These are phyloP conservation scores for Apocynum venetum DNA, from an alignment of 257 asterid genomes.

Conservation along the genomic window DNA sequence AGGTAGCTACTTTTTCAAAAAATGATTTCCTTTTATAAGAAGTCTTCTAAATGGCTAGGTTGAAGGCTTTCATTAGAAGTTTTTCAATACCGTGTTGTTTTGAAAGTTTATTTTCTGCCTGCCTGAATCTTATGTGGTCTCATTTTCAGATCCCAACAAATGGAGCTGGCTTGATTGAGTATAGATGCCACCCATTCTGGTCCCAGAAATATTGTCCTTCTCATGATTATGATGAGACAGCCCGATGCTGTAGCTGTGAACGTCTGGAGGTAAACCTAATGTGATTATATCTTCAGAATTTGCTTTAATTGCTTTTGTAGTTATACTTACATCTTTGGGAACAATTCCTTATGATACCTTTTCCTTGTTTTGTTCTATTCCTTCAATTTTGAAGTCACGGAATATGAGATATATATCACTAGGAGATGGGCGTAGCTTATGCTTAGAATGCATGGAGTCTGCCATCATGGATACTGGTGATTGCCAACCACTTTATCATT, in stretches of 20 bases:
- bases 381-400: constrained; percentile 45
- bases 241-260: constrained; percentile 95
- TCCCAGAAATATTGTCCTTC: constrained; percentile 87
- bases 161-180: constrained; percentile 82
- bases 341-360: not conserved
- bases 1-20: not conserved
- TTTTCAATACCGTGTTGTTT: not conserved
- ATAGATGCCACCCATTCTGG: constrained; percentile 98
- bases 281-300: not conserved
- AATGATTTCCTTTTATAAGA: not conserved
- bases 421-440: constrained; percentile 88
- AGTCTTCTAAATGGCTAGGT: not conserved
- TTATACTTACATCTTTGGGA: not conserved
- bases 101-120: not conserved
- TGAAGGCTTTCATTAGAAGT: not conserved
- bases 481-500: constrained; percentile 86
- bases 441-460: constrained; percentile 97
- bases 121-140: not conserved
- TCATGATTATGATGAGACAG: constrained; percentile 77
- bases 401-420: constrained; percentile 63
- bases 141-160: constrained; percentile 77
- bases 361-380: not conserved
- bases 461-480: constrained; percentile 97
- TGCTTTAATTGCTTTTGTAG: not conserved
- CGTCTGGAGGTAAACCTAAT: constrained; percentile 74